Evolutionary conservation across 2,329 filamentous ascomycete genomes (phyloP), one percentile per base, ranked within the genome.

Genomic region (Zymoseptoria passerinii): DNA sequence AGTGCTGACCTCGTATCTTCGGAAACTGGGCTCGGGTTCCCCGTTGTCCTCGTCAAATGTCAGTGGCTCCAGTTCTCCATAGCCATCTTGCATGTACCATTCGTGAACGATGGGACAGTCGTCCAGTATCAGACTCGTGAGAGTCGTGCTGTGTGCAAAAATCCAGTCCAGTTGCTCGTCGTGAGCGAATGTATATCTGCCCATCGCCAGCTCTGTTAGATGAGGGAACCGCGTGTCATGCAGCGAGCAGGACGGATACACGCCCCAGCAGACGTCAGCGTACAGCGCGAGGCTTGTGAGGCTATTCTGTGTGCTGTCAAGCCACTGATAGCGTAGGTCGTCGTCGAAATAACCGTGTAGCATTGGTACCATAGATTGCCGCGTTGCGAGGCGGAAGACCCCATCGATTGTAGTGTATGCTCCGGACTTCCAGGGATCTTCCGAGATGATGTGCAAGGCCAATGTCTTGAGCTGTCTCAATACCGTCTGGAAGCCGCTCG

Each of bases 141-240:
- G n/a, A n/a, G n/a, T n/a, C n/a, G n/a, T n/a, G n/a, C n/a, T n/a
- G n/a, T n/a, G n/a, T n/a, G n/a, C n/a, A n/a, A n/a, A n/a, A n/a
- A n/a, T 73, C 77, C 78, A 81, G 8, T 76, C 74, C 0, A 79
- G 63, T 55, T 81, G 78, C 69, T 73, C 75, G 19, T 78, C 72
- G 35, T 78, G 71, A 4, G 71, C 70, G 52, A 81, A 78, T 2
- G 72, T 69, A 19, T 73, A 76, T 1, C 73, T 74, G 0, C 76
- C 75, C 0, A 81, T 61, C 0, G 71, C 67, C 0, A 81, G 69
- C 0, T 72, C 68, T 29, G 71, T 70, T 4, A 80, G 72, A 0
- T 69, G 65, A 0, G 76, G 75, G 28, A 80, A 75, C n/a, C 62
- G 57, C 3, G 63, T 8, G 23, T 40, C n/a, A 62, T 57, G 19